phyloP scores from a whole-genome alignment of 2,329 filamentous ascomycete genomes.

The Pseudocercospora crystallina region DNA sequence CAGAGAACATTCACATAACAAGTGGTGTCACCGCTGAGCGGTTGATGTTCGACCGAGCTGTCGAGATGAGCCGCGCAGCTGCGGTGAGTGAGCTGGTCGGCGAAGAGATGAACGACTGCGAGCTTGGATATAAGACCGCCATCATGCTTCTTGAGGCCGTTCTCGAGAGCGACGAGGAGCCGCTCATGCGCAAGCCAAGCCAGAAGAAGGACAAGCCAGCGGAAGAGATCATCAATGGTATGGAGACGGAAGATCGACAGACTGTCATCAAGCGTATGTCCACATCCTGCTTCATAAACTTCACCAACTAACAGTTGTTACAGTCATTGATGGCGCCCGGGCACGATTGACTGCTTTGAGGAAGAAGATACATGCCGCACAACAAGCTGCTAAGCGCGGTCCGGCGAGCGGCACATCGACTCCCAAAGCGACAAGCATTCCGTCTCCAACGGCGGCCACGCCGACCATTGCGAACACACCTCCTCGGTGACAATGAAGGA shows the following conservation, averaged over 20 bases:
- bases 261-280: slow-evolving; percentile 71
- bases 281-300: background rate
- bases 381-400: slow-evolving; percentile 34
- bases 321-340: slow-evolving; percentile 49
- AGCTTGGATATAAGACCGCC: slow-evolving; percentile 89
- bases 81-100: slow-evolving; percentile 95
- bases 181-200: slow-evolving; percentile 46
- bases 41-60: slow-evolving; percentile 93
- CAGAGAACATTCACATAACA: slow-evolving; percentile 79
- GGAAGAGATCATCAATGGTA: slow-evolving; percentile 51
- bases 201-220: slow-evolving; percentile 47
- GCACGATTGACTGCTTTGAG: slow-evolving; percentile 43
- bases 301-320: slow-evolving; percentile 25
- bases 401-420: slow-evolving; percentile 22
- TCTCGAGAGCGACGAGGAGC: slow-evolving; percentile 73
- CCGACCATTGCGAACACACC: slow-evolving; percentile 21
- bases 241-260: slow-evolving; percentile 70
- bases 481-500: slow-evolving; percentile 17
- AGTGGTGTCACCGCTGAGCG: slow-evolving; percentile 92
- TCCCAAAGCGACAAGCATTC: slow-evolving; percentile 17
- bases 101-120: slow-evolving; percentile 81
- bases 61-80: slow-evolving; percentile 93
- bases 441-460: slow-evolving; percentile 15
- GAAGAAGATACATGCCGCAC: slow-evolving; percentile 45
- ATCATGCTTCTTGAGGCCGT: slow-evolving; percentile 95